Base-by-base conservation (phyloP, 768 basidiomycete species). In the Candolleomyces eurysporus region DNA sequence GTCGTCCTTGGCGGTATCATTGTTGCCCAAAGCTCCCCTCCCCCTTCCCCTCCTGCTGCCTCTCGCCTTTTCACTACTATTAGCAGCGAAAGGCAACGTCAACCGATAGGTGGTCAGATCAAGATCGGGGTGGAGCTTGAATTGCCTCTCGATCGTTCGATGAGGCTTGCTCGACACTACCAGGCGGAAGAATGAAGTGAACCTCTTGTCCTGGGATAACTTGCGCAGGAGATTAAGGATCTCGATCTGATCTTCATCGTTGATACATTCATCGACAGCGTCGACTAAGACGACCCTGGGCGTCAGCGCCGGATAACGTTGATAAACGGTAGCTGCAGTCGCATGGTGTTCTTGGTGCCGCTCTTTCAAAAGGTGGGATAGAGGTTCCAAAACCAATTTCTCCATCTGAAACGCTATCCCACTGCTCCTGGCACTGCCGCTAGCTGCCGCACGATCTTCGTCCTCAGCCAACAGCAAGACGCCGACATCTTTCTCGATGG, bases 221-320 rank as follows among this genome's bases (percentile, higher is more conserved):
- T 56, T 56, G 17, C 54, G 54, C n/a, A 56, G 8, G 8, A 56
- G 40, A 21, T 56, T 40, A 19, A 56, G 54, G 14, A 56, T 26
- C 52, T 56, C 54, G 39, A 56, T 56, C 40, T 56, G 54, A 17
- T 56, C 54, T 56, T 56, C 54, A 39, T 56, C 54, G 40, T 56
- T 56, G 39, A 56, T 56, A 16, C 54, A 56, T 39, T 56, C 54
- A 39, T 56, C 54, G 10, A 56, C 17, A 30, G 54, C 54, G 17
- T 56, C 54, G 54, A 56, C 13, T 39, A 56, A 26, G 8, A 56
- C 36, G 39, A 56, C 54, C 14, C 54, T 31, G 13, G 31, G 54
- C 2, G 49, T 31, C 14, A 14, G 36, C 11, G 36, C 5, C 36
- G 36, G 36, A 36, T 36, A 36, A 36, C 36, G 36, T 36, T 36